phyloP scores from a whole-genome alignment of 2,329 filamentous ascomycete genomes.

The Sporothrix variecibatus region DNA sequence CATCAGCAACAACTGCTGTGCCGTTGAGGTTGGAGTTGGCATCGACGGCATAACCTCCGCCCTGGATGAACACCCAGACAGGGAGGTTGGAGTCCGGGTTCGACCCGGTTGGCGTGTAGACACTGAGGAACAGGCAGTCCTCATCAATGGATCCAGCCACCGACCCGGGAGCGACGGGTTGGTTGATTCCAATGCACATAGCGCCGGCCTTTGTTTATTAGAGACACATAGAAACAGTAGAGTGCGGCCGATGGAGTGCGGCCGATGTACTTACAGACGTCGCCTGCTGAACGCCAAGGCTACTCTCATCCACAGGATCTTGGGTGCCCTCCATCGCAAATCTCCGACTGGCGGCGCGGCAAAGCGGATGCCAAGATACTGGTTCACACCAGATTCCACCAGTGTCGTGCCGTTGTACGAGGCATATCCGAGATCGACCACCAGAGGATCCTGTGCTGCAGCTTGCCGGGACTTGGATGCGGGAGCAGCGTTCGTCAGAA shows the following conservation, averaged over 20 bases:
- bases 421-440: constrained; percentile 9
- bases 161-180: not conserved
- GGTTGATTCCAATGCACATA: not conserved
- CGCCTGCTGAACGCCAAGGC: constrained; percentile 37
- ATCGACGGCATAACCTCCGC: constrained; percentile 48
- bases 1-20: constrained; percentile 44
- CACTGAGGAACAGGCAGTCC: constrained; percentile 25
- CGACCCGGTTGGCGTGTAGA: constrained; percentile 46
- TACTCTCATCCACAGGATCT: not conserved
- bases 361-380: constrained; percentile 10
- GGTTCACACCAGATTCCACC: not conserved
- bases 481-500: not conserved
- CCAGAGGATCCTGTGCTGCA: not conserved
- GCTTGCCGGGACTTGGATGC: not conserved
- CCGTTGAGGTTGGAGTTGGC: constrained; percentile 55
- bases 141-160: not conserved
- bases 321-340: not conserved
- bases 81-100: constrained; percentile 48
- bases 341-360: not conserved
- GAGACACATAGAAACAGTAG: not conserved
- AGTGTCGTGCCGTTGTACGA: not conserved
- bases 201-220: not conserved
- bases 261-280: not conserved
- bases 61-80: constrained; percentile 57
- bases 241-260: no score